These are phyloP conservation scores for Sisymbrium irio DNA, from an alignment of 345 rosid species.

Conservation along the genomic window DNA sequence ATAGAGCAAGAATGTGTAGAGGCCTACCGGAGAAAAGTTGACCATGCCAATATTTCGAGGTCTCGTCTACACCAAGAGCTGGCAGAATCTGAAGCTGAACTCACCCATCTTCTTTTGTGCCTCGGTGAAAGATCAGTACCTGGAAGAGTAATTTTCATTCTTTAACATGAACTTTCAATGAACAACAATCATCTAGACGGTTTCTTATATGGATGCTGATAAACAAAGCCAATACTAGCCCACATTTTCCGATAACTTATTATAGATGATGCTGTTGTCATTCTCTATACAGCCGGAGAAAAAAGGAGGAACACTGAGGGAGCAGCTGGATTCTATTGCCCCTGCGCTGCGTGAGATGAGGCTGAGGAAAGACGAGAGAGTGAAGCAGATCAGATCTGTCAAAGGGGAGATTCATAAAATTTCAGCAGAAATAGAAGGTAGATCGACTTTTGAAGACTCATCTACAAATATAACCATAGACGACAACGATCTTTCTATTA, in stretches of 20 bases:
- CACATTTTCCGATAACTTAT: not conserved
- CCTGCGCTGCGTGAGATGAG: conserved; percentile 92
- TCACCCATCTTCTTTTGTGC: conserved; percentile 89
- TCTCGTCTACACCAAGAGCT: conserved; percentile 95
- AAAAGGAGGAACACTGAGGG: conserved; percentile 76
- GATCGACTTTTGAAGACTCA: conserved; percentile 63
- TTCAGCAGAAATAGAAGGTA: conserved; percentile 85
- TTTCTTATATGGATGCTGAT: not conserved
- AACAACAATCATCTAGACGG: not conserved
- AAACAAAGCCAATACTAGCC: not conserved
- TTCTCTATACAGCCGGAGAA: conserved; percentile 73
- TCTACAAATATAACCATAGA: conserved; percentile 57
- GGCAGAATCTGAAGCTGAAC: conserved; percentile 96
- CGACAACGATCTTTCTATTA: conserved; percentile 80
- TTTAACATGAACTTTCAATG: not conserved
- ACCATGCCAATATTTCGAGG: conserved; percentile 85
- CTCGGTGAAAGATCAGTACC: conserved; percentile 96
- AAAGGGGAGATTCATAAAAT: conserved; percentile 84
- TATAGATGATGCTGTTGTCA: not conserved
- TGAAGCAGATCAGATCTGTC: conserved; percentile 67
- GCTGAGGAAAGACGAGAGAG: conserved; percentile 78
- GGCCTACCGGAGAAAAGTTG: conserved; percentile 92
- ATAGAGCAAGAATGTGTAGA: conserved; percentile 90
- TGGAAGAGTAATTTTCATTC: conserved; percentile 63
- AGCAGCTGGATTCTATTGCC: conserved; percentile 85